phyloP scores from a whole-genome alignment of 805 yeast genomes.

The Metschnikowia shivogae region DNA sequence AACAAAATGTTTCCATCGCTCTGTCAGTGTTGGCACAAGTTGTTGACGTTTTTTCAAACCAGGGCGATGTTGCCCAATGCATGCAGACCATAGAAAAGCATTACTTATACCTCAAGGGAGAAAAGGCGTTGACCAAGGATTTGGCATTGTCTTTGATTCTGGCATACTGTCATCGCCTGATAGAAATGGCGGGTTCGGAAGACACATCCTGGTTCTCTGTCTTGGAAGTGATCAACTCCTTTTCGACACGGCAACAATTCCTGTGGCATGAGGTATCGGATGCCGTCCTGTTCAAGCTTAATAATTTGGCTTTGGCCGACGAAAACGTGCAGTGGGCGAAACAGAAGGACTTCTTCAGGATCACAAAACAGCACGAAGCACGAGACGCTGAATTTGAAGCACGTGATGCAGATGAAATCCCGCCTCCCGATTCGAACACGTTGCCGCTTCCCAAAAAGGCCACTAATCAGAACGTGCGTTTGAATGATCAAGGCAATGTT shows the following conservation, averaged over 20 bases:
- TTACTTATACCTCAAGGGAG: constrained; percentile 27
- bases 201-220: constrained; percentile 29
- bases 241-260: constrained; percentile 10
- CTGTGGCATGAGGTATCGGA: constrained; percentile 28
- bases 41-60: constrained; percentile 27
- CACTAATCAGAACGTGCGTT: constrained; percentile 23
- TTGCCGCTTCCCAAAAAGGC: constrained; percentile 18
- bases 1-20: constrained; percentile 11
- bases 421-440: not conserved
- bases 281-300: constrained; percentile 27
- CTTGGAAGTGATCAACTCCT: constrained; percentile 30
- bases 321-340: constrained; percentile 18
- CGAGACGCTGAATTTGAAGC: constrained; percentile 2
- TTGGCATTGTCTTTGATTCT: constrained; percentile 30
- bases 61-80: constrained; percentile 38
- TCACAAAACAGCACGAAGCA: not conserved
- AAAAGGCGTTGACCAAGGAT: constrained; percentile 30
- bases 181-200: not conserved
- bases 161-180: constrained; percentile 30
- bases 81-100: constrained; percentile 34
- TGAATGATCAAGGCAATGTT: constrained; percentile 29
- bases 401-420: not conserved
- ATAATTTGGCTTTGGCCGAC: constrained; percentile 24
- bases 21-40: constrained; percentile 18
- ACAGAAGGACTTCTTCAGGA: constrained; percentile 6